Percentiles rank a stretch among this genome's conserved stretches.
These are phyloP conservation scores for Steccherinum ochraceum DNA, from an alignment of 768 basidiomycete species.

Conservation along the genomic window DNA sequence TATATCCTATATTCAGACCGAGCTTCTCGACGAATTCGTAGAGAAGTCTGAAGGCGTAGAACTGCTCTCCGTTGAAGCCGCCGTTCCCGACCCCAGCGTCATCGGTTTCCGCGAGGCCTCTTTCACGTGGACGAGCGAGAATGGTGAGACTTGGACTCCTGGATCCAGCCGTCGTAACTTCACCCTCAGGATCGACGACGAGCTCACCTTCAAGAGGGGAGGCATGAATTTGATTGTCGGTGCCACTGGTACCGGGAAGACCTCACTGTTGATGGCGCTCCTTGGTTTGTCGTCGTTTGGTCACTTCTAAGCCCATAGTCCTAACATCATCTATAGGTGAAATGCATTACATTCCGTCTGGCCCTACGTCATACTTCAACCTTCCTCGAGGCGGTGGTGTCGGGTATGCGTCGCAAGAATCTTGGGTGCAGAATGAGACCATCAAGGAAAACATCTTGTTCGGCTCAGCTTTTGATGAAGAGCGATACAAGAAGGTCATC, in stretches of 20 bases:
- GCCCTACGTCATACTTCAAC: slow-evolving; percentile 56
- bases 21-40: slow-evolving; percentile 39
- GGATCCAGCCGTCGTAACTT: slow-evolving; percentile 33
- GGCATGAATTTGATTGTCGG: slow-evolving; percentile 54
- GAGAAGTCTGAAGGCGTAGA: slow-evolving; percentile 11
- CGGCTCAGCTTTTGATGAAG: slow-evolving; percentile 37
- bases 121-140: slow-evolving; percentile 50
- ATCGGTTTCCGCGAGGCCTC: slow-evolving; percentile 51
- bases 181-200: slow-evolving; percentile 43
- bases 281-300: slow-evolving; percentile 8
- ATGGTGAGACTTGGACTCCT: slow-evolving; percentile 32
- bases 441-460: slow-evolving; percentile 51
- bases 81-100: slow-evolving; percentile 16
- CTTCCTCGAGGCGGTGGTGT: slow-evolving; percentile 66
- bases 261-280: slow-evolving; percentile 35
- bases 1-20: slow-evolving; percentile 29
- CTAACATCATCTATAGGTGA: slow-evolving; percentile 34
- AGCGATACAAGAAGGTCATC: slow-evolving; percentile 35
- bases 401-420: slow-evolving; percentile 76
- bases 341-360: slow-evolving; percentile 51
- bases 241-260: slow-evolving; percentile 55
- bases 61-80: slow-evolving; percentile 6
- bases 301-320: too few species aligned
- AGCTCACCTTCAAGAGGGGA: slow-evolving; percentile 47
- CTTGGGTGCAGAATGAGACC: slow-evolving; percentile 79